Evolutionary conservation across 805 yeast genomes (phyloP), one percentile per base, ranked within the genome.

Genomic region (Spathaspora boniae): DNA sequence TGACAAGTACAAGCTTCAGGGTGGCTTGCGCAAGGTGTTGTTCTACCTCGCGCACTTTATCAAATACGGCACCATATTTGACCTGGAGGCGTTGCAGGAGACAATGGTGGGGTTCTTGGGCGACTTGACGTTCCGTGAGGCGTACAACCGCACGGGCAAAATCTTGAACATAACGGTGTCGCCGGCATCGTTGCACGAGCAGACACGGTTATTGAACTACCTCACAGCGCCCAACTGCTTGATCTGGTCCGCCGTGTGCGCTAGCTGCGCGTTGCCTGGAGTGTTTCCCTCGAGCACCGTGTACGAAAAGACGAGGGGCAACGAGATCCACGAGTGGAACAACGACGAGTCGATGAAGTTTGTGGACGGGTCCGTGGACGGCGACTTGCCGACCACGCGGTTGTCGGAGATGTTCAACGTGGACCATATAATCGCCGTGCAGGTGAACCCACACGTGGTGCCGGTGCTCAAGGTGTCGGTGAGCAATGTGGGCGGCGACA

Each of bases 351-450:
- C 86, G 0, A 76, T 82, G 24, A 82, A 84, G 48, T 93, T 84
- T 59, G 89, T 93, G 20, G 99, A 93, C 58, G 99, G 99, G 0
- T 87, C 96, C 0, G 96, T 93, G 6, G 94, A 91, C 52, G 86
- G 86, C 44, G 99, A 93, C 57, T 63, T 93, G 34, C 99, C 99
- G 3, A 82, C 88, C 18, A 73, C 94, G 2, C 73, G 97, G 46
- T 67, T 93, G 16, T 82, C 94, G 15, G 98, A 93, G 54, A 88
- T 93, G 96, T 93, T 93, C 58, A 91, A 93, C 52, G 96, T 93
- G 20, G 95, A 93, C 55, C 96, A 93, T 57, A 89, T 93, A 43
- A 88, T 93, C 47, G 98, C 97, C 0, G 91, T 95, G 30, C 99
- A 93, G 56, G 98, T 93, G 1, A 93, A 93, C 53, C 95, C 97